Evolutionary conservation across 2,329 filamentous ascomycete genomes (phyloP).

Genomic region (Rachicladosporium sp.): DNA sequence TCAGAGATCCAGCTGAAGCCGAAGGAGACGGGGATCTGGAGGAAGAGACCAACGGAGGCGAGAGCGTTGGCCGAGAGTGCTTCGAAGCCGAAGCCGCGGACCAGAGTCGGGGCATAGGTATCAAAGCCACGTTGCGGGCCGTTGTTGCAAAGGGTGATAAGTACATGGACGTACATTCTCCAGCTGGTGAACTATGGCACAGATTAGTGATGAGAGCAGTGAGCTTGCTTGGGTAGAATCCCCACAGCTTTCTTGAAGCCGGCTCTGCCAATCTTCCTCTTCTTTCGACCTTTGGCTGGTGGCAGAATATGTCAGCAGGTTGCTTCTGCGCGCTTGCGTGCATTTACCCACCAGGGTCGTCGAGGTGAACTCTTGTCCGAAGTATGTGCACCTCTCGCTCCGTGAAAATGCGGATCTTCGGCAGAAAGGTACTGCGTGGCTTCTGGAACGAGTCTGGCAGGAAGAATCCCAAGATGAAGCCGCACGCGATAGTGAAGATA

Average conservation of each 20-base stretch:
- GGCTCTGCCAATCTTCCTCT: constrained; percentile 19
- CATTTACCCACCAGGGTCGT: constrained; percentile 17
- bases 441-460: constrained; percentile 21
- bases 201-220: background rate
- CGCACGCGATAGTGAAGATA: constrained; percentile 23
- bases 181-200: constrained; percentile 27
- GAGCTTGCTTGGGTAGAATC: background rate
- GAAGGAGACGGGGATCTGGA: constrained; percentile 38
- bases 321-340: no score
- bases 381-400: constrained; percentile 21
- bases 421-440: constrained; percentile 16
- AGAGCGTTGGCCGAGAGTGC: constrained; percentile 15
- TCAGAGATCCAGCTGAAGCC: constrained; percentile 42
- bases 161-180: constrained; percentile 21
- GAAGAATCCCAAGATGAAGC: constrained; percentile 22
- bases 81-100: constrained; percentile 10
- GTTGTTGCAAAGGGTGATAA: constrained; percentile 23
- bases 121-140: constrained; percentile 21
- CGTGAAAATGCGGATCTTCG: constrained; percentile 16
- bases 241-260: constrained; percentile 20
- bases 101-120: constrained; percentile 23
- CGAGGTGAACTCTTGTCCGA: constrained; percentile 16
- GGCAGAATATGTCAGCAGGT: constrained; percentile 2
- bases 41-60: constrained; percentile 22
- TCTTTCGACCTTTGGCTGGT: constrained; percentile 18